Base-by-base conservation (phyloP, 192 early-diverging fungal species). In the Umbelopsis isabellina region DNA sequence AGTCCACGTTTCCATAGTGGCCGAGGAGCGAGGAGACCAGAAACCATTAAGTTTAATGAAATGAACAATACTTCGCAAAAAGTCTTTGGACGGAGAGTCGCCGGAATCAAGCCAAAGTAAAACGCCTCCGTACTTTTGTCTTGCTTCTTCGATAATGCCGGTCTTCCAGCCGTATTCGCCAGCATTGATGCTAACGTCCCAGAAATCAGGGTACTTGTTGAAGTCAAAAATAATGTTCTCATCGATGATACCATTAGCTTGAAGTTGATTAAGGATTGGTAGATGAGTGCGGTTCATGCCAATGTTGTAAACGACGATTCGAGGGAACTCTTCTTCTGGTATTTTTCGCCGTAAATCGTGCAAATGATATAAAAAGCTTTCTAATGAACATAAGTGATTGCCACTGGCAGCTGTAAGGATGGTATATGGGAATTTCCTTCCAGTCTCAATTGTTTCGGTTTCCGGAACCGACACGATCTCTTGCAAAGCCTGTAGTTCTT, bases 91-190 rank as follows among this genome's bases (percentile, higher is more conserved):
- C 21, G 82, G 46, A 46, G 80, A 68, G 41, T 84, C 79, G 41
- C 85, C 85, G 0, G 85, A 78, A 66, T 86, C 85, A 13, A 86
- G 68, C 85, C 85, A 86, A 0, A 83, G 71, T 2, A 86, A 25
- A 13, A 83, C 68, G 11, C 85, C 85, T 13, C 65, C 65, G 53
- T 81, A 78, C 47, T 81, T 73, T 37, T 80, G 51, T 2, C 77
- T 69, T 0, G 80, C 83, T 52, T 86, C 83, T 45, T 81, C 72
- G 22, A 86, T 71, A 53, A 86, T 86, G 0, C 82, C 85, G 0
- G 85, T 76, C 64, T 86, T 86, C 85, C 85, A 86, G 21, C 75
- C 85, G 65, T 86, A 86, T 71, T 86, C 83, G 49, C 85, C 85
- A 37, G 76, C 71, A 27, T 75, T 78, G 20, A 82, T 53, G 0